A percentile compares a stretch with the other conserved stretches of the same genome.
Evolutionary conservation across 1,284 basidiomycete genomes (phyloP).

Genomic region (Sutorius eximius): DNA sequence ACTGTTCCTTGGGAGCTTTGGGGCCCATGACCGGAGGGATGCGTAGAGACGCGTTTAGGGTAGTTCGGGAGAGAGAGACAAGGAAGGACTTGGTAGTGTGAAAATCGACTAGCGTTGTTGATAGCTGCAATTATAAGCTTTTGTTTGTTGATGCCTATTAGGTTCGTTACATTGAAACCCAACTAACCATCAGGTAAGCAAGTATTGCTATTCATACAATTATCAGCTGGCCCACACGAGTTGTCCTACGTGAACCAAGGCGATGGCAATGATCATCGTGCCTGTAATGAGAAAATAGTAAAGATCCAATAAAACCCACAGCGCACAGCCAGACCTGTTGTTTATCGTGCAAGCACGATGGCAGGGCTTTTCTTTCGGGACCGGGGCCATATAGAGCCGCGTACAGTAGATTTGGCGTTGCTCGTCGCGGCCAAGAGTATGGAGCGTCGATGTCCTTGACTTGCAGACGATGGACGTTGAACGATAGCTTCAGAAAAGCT

Average conservation of each 20-base stretch:
- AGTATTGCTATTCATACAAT: conserved; percentile 31
- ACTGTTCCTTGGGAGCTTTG: conserved; percentile 28
- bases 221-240: conserved; percentile 13
- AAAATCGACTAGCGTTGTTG: conserved; percentile 41
- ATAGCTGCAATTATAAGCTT: conserved; percentile 42
- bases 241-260: conserved; percentile 12
- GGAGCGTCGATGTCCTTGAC: conserved; percentile 3
- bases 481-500: conserved; percentile 24
- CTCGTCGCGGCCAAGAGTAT: not conserved
- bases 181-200: conserved; percentile 39
- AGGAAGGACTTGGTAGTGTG: conserved; percentile 38
- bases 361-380: not conserved
- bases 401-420: not conserved
- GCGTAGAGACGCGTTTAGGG: conserved; percentile 30
- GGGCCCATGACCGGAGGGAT: conserved; percentile 25
- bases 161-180: conserved; percentile 39
- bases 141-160: conserved; percentile 43
- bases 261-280: conserved; percentile 2
- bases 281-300: conserved; percentile 11
- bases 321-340: conserved; percentile 9
- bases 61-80: conserved; percentile 26
- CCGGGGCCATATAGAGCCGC: conserved; percentile 1
- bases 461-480: conserved; percentile 19
- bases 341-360: not conserved
- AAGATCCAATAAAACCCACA: not conserved